phyloP scores from a whole-genome alignment of 1,284 basidiomycete genomes.

The Pseudozyma tsukubaensis region DNA sequence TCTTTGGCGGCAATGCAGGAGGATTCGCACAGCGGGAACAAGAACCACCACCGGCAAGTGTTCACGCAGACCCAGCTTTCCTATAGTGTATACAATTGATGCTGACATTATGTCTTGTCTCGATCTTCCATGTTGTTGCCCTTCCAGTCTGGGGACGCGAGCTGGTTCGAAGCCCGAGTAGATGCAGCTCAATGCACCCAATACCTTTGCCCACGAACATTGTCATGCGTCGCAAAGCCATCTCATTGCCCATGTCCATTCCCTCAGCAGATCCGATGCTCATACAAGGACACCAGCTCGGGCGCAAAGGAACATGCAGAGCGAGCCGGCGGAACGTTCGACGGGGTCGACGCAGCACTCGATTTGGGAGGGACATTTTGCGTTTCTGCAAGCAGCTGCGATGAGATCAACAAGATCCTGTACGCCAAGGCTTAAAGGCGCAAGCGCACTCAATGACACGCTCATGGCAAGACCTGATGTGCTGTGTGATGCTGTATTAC shows the following conservation, averaged over 20 bases:
- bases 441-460: no score
- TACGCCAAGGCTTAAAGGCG: constrained; percentile 21
- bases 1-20: constrained; percentile 51
- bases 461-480: background rate
- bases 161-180: constrained; percentile 60
- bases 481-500: constrained; percentile 1
- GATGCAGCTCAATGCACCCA: constrained; percentile 57
- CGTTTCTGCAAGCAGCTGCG: constrained; percentile 52
- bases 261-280: constrained; percentile 57
- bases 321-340: constrained; percentile 36
- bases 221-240: constrained; percentile 61
- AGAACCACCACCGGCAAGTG: constrained; percentile 57
- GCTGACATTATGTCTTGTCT: background rate
- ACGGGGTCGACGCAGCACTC: constrained; percentile 41
- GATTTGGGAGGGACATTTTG: constrained; percentile 57
- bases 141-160: constrained; percentile 50
- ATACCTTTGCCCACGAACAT: constrained; percentile 61
- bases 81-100: background rate
- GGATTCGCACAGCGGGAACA: constrained; percentile 49
- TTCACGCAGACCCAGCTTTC: no score
- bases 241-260: constrained; percentile 63
- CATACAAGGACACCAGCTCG: constrained; percentile 47
- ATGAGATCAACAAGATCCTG: constrained; percentile 33
- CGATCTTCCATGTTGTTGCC: background rate
- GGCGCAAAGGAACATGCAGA: constrained; percentile 14